Evolutionary conservation across 1,139 yeast genomes (phyloP).

Genomic region (Pneumocystis canis): DNA sequence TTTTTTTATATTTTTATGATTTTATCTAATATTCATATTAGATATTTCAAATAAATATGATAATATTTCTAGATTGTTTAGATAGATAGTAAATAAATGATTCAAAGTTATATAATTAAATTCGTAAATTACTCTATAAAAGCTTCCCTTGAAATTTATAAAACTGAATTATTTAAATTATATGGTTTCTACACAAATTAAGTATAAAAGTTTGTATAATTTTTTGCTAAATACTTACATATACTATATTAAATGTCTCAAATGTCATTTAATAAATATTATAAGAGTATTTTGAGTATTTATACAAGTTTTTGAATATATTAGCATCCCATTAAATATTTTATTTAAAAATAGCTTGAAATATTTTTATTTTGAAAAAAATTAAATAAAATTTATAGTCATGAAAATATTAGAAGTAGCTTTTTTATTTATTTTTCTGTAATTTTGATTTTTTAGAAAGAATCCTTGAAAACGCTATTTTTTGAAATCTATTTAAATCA

Average conservation of each 20-base stretch:
- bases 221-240: no score
- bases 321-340: no score
- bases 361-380: neutral
- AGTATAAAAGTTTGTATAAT: no score
- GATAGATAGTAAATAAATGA: neutral
- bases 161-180: neutral
- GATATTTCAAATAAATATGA: neutral
- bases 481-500: conserved; percentile 21
- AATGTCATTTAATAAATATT: no score
- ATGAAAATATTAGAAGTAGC: neutral
- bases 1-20: neutral
- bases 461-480: conserved; percentile 17
- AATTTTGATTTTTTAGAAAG: conserved; percentile 2
- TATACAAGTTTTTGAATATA: no score
- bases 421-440: neutral
- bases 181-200: neutral
- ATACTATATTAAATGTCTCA: no score
- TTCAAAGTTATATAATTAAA: neutral
- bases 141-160: neutral
- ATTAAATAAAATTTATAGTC: neutral
- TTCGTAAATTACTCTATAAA: neutral
- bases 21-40: neutral
- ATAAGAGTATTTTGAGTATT: no score
- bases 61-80: no score
- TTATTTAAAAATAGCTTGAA: neutral